A percentile compares a stretch with the other conserved stretches of the same genome.
Conservation (phyloP, 768 basidiomycete species). For the Russula sp. region DNA sequence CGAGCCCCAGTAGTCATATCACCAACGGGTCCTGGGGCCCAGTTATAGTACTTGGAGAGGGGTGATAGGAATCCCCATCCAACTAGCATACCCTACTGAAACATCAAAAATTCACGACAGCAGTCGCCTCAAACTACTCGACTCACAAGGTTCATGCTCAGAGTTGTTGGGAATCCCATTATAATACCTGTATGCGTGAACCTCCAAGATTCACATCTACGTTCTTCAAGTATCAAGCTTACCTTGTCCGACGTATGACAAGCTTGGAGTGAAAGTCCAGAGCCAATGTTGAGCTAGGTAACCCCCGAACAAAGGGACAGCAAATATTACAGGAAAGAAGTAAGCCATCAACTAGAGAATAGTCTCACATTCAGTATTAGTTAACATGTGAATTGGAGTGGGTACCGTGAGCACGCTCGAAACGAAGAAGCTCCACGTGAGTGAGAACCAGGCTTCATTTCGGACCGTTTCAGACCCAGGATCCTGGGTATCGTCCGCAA, state of each 20-base stretch:
- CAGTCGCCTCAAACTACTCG: background rate
- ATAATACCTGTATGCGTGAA: conserved; percentile 59
- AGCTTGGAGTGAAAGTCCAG: conserved; percentile 88
- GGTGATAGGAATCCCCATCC: conserved; percentile 96
- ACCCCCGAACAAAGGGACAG: conserved; percentile 78
- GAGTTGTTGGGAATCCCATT: conserved; percentile 93
- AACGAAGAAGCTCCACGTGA: conserved; percentile 70
- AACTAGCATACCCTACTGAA: conserved; percentile 79
- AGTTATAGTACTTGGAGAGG: conserved; percentile 68
- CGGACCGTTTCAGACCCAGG: conserved; percentile 38
- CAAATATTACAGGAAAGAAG: conserved; percentile 83
- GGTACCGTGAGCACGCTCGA: conserved; percentile 73
- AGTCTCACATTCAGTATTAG: background rate
- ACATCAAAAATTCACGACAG: conserved; percentile 3
- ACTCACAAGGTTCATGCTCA: conserved; percentile 84
- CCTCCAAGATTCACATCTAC: background rate
- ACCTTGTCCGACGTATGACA: conserved; percentile 93
- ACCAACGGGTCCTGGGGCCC: conserved; percentile 91
- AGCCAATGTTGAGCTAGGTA: conserved; percentile 83
- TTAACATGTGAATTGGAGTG: conserved; percentile 3
- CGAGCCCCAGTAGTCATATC: conserved; percentile 86
- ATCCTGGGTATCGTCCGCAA: conserved; percentile 21
- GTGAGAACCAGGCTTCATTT: conserved; percentile 67
- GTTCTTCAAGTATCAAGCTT: background rate
- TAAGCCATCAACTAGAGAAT: conserved; percentile 64